Base-by-base conservation (phyloP, 2,329 filamentous ascomycete species). In the Fusarium sublunatum region DNA sequence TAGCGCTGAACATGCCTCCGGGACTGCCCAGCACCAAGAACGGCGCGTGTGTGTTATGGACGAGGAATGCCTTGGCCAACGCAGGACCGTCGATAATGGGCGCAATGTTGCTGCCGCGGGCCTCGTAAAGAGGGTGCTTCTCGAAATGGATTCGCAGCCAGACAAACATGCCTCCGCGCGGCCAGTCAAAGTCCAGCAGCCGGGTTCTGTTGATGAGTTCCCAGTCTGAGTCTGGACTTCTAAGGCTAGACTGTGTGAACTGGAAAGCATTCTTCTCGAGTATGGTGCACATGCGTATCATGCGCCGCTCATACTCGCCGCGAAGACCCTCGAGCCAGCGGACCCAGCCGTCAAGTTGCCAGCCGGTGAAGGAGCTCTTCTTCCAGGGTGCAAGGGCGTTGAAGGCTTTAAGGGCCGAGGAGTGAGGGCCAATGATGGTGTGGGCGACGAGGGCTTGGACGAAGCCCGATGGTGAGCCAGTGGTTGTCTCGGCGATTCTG, bases 161-260 rank as follows among this genome's bases (percentile, higher is more conserved):
- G 53, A 96, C 77, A 75, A 97, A 97, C 93, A 97, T 97, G 72
- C 93, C 93, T 32, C 89, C 93, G 26, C 90, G 86, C 1, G 93
- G 93, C 83, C 91, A 92, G 67, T 84, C 77, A 72, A 96, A 97
- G 41, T 88, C 86, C 75, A 89, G 91, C 66, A 96, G 84, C 58
- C 84, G 82, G 1, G 86, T 89, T 77, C 91, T 93, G 70, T 88
- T 88, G 42, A 96, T 83, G 57, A 93, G 84, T 57, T 88, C 85
- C 88, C 91, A 95, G 55, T 91, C 90, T 36, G 84, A 78, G 32
- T 82, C 78, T n/a, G 71, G 55, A 28, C 77, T 76, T 40, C 78
- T 68, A 3, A 81, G 79, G 0, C 78, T 83, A n/a, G 83, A 85
- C 64, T 86, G 82, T 75, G 91, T 89, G 52, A 93, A 80, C 55